Conservation (phyloP, 441 rosid genomes). For the Bruguiera hainesii region DNA sequence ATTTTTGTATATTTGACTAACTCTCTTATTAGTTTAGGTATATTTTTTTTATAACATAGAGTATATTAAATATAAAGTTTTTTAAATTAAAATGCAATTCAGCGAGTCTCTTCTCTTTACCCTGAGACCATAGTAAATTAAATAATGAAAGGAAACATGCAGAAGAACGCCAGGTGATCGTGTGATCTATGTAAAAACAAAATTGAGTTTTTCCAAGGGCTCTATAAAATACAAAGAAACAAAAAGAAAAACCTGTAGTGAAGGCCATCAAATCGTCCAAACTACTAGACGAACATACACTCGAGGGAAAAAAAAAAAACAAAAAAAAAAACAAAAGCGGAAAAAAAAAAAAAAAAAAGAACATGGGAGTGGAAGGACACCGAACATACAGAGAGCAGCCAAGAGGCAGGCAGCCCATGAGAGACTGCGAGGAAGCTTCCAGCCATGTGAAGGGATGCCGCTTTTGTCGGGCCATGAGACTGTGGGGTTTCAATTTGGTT, state of each 20-base stretch:
- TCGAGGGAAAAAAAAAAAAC: neutral
- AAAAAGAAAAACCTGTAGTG: neutral
- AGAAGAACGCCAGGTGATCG: no score
- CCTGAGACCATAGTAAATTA: no score
- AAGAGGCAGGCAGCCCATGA: neutral
- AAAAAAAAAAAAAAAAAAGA: neutral
- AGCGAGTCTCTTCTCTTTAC: no score
- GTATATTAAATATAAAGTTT: no score
- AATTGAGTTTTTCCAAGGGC: no score
- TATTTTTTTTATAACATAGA: no score
- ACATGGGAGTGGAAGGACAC: neutral
- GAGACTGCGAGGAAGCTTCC: neutral
- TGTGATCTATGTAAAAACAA: no score
- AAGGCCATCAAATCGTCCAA: neutral
- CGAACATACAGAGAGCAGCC: no score
- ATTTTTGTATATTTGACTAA: no score
- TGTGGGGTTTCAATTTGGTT: neutral
- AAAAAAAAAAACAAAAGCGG: neutral
- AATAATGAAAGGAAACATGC: no score
- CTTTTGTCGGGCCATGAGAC: slow-evolving; percentile 1
- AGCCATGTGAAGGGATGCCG: neutral
- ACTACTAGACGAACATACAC: neutral
- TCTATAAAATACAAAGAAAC: neutral
- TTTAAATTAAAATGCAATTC: no score
- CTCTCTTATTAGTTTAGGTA: no score